Base-by-base conservation (phyloP, 345 rosid species). In the Gossypium arboreum region DNA sequence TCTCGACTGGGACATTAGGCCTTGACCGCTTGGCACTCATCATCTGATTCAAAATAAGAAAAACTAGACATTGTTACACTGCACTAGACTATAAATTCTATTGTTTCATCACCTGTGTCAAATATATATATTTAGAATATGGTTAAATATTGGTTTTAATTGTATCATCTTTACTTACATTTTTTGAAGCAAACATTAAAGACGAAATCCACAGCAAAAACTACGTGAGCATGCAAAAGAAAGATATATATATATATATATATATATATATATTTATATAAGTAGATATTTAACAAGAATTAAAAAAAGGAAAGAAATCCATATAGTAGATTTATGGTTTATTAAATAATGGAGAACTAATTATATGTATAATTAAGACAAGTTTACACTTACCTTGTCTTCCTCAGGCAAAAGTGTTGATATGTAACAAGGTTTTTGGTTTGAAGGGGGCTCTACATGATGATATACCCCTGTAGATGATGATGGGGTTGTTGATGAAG, bases 361-460 rank as follows among this genome's bases (percentile, higher is more conserved):
- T 34, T 34, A 34, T 34, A 34, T 8, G 16, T 8, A 60, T 60
- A 27, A 60, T 60, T 24, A 41, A 20, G n/a, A 16, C n/a, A 44
- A 56, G 61, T 10, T 45, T 41, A 10, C 22, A n/a, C 63, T 71
- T 79, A 73, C 90, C 91, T 87, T 82, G 71, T 87, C 87, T 77
- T 86, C 85, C 0, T 83, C 82, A 6, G 83, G 83, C 80, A 60
- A 70, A 7, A n/a, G 2, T 39, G 57, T 1, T 78, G 80, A 29
- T 74, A 76, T 29, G 79, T 65, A 44, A 76, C 63, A 54, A 7
- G 81, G 73, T 68, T 74, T 77, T 85, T 88, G 96, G 90, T 71
- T 84, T 83, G 89, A 83, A 89, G 89, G 93, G 78, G 87, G 90
- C 88, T 89, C 93, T 74, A 80, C 76, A 71, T 69, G 77, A 75